A percentile compares a stretch with the other conserved stretches of the same genome.
phyloP scores from a whole-genome alignment of 1,139 yeast species.

The Candida mesenterica region DNA sequence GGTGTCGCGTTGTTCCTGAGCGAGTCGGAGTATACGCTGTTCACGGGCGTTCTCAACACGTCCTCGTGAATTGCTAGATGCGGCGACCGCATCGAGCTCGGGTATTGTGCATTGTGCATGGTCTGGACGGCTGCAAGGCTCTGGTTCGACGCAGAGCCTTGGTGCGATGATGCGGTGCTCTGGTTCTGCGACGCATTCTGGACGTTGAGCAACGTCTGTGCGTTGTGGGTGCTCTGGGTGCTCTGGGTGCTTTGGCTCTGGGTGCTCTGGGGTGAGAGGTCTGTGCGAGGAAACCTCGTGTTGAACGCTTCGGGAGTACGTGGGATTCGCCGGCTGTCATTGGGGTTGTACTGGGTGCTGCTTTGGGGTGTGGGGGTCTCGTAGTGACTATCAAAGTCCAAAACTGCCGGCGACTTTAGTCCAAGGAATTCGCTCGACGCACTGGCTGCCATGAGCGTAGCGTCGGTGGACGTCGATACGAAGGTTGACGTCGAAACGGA shows the following conservation, averaged over 20 bases:
- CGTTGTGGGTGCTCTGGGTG: constrained; percentile 7
- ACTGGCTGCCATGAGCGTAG: constrained; percentile 1
- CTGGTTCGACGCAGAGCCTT: too few species aligned
- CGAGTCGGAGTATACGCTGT: constrained; percentile 9
- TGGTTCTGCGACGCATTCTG: too few species aligned
- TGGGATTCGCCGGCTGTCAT: constrained; percentile 3
- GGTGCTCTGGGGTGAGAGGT: constrained; percentile 3
- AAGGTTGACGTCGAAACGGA: constrained; percentile 5
- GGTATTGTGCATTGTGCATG: not conserved
- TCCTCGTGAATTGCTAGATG: constrained; percentile 6
- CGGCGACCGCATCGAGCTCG: constrained; percentile 2
- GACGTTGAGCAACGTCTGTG: too few species aligned
- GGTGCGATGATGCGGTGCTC: too few species aligned
- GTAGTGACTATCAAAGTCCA: constrained; percentile 6
- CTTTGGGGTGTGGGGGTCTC: constrained; percentile 17
- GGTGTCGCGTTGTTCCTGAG: constrained; percentile 5
- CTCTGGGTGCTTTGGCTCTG: constrained; percentile 9
- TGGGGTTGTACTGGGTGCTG: not conserved
- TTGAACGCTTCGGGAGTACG: constrained; percentile 13
- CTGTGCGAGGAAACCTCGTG: constrained; percentile 4
- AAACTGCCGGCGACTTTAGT: constrained; percentile 9
- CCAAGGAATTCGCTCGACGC: constrained; percentile 1
- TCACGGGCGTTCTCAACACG: constrained; percentile 14
- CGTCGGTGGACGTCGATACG: constrained; percentile 4
- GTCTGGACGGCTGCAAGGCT: too few species aligned